Evolutionary conservation across 2,329 filamentous ascomycete genomes (phyloP).

Genomic region (Xylariaceae sp.): DNA sequence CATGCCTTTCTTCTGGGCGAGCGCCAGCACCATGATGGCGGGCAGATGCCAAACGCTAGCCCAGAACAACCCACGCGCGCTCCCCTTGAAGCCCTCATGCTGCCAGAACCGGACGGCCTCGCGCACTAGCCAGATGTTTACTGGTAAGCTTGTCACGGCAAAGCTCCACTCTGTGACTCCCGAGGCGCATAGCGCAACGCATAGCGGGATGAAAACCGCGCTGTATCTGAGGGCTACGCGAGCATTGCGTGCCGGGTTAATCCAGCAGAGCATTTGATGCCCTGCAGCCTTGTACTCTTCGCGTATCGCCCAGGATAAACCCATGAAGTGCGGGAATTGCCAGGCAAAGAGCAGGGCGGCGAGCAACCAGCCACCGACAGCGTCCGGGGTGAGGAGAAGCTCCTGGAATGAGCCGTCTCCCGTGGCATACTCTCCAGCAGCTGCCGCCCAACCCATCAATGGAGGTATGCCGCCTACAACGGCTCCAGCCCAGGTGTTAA

Average conservation of each 20-base stretch:
- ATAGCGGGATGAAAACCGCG: constrained; percentile 84
- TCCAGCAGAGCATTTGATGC: constrained; percentile 80
- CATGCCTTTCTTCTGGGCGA: constrained; percentile 92
- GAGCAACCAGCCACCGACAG: constrained; percentile 84
- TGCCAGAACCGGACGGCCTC: constrained; percentile 85
- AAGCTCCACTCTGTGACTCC: constrained; percentile 89
- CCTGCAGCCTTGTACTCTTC: constrained; percentile 83
- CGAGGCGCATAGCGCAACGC: constrained; percentile 76
- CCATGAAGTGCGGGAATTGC: constrained; percentile 99
- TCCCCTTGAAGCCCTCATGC: constrained; percentile 77
- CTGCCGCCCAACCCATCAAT: constrained; percentile 97
- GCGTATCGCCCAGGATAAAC: constrained; percentile 84
- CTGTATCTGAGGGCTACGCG: constrained; percentile 90
- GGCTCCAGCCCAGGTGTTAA: constrained; percentile 96
- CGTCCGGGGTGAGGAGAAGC: constrained; percentile 72
- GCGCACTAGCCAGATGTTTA: constrained; percentile 85
- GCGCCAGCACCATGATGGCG: constrained; percentile 84
- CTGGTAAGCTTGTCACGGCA: constrained; percentile 76
- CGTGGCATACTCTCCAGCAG: constrained; percentile 85
- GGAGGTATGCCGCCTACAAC: constrained; percentile 93
- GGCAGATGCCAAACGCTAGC: constrained; percentile 97
- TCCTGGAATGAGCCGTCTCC: constrained; percentile 78
- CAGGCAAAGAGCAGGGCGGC: constrained; percentile 87
- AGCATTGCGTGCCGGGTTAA: constrained; percentile 83
- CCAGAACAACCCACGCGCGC: constrained; percentile 89